Base-by-base conservation (phyloP, 2,329 filamentous ascomycete genomes). In the Hypoxylon sp. region DNA sequence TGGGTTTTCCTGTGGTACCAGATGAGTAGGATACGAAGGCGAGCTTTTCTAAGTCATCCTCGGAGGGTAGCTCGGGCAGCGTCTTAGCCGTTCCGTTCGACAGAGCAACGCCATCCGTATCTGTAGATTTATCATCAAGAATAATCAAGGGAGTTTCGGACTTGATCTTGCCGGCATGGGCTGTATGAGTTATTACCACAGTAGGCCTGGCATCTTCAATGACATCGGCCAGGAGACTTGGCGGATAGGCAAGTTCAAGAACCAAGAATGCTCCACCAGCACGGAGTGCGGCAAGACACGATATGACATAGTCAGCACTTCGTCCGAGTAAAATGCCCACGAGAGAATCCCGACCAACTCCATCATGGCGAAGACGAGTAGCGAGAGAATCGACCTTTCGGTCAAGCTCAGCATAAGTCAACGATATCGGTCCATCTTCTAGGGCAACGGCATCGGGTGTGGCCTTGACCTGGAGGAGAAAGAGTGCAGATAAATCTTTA, bases 11-110 rank as follows among this genome's bases (percentile, higher is more conserved):
- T 0, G 92, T 94, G 0, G 92, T 93, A 37, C 92, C 92, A 3
- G 90, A 93, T 0, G 91, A 93, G 79, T 94, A 94, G 1, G 91
- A 91, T n/a, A 94, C 91, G 77, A 94, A 95, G 17, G 91, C 89
- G 19, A 94, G 84, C 47, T 90, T 86, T 70, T 94, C 92, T 59
- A 94, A 80, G 75, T 94, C 92, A 74, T 90, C 85, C 6, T 90
- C 87, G 0, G 85, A 82, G 1, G 90, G 90, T 22, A 90, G 77
- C 10, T 85, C 84, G 14, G 84, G 75, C 9, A 82, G 79, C 56
- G 82, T 78, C 52, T 84, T 81, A 4, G 82, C 76, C n/a, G 84
- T 74, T 22, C 79, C 76, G 31, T 78, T 75, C 1, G 76, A 70
- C 3, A 50, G 4, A 52, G 74, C 50, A 24, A 56, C 51, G 19